phyloP scores from a whole-genome alignment of 768 basidiomycete species.

The Suillus clintonianus region DNA sequence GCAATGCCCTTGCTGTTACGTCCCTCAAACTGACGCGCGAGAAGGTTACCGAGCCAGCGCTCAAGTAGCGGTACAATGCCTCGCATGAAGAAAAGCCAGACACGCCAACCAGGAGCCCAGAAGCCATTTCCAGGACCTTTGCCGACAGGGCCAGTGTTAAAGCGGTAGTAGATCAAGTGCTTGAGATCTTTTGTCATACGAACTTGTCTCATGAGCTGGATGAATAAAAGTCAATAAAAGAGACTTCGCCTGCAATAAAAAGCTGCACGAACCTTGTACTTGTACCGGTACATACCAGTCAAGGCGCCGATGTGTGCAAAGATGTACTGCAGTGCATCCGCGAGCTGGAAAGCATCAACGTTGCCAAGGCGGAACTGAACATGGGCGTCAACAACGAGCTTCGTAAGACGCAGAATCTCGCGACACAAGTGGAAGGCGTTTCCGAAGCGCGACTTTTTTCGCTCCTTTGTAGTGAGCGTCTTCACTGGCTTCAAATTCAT shows the following conservation, averaged over 20 bases:
- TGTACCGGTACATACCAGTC: conserved; percentile 99
- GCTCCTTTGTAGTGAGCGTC: conserved; percentile 98
- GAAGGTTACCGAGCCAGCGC: conserved; percentile 95
- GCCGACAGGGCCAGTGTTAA: conserved; percentile 99
- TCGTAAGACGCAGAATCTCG: conserved; percentile 96
- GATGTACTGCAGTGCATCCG: conserved; percentile 97
- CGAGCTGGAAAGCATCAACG: conserved; percentile 98
- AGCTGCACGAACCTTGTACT: conserved; percentile 78
- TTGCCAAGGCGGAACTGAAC: conserved; percentile 98
- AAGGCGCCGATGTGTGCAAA: conserved; percentile 97
- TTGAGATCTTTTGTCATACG: conserved; percentile 99
- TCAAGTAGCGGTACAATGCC: conserved; percentile 98
- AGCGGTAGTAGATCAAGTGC: conserved; percentile 96
- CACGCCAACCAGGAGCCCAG: conserved; percentile 99
- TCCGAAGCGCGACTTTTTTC: conserved; percentile 99
- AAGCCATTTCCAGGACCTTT: conserved; percentile 99
- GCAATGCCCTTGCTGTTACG: conserved; percentile 95
- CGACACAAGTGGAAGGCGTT: conserved; percentile 98
- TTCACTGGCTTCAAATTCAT: conserved; percentile 98
- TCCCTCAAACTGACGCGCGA: conserved; percentile 98
- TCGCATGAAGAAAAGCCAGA: conserved; percentile 99
- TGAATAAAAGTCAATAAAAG: conserved; percentile 7
- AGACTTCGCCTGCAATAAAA: not conserved
- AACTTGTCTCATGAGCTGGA: conserved; percentile 95
- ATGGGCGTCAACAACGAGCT: conserved; percentile 98